Base-by-base conservation (phyloP, 2,329 filamentous ascomycete species). In the Fusarium sp. region DNA sequence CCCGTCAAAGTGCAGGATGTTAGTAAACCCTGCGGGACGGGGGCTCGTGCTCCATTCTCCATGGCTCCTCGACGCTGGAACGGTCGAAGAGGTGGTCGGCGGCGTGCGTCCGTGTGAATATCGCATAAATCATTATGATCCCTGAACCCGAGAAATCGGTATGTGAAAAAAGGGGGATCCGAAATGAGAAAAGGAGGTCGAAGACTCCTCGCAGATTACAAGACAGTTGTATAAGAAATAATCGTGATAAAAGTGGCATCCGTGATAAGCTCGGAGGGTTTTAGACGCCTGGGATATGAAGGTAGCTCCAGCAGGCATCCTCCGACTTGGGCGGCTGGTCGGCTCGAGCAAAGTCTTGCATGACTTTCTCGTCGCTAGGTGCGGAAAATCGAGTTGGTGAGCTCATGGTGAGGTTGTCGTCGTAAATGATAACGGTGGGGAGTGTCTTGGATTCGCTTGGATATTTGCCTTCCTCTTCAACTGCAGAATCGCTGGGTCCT, bases 401-500 rank as follows among this genome's bases (percentile, higher is more conserved):
- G 38, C 72, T 77, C 61, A 59, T 73, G 8, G 80, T 81, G 10
- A 82, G 73, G 40, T 80, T 77, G 50, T 81, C 75, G 61, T 82
- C 80, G 65, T 81, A 82, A 22, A 82, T 79, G n/a, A 82, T 73
- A 42, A 81, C 76, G 2, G 74, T 60, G 1, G 80, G 80, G 30
- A 74, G 54, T 18, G 65, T 59, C 22, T 58, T 73, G 8, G 51
- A 57, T 12, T 53, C 38, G 8, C 6, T 20, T 9, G 25, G 42
- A 4, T 56, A 4, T 9, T 30, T 42, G 12, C 24, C 62, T 20
- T 54, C 29, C 25, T 49, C 49, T 30, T 54, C 25, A 5, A 22
- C 32, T 18, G 43, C 16, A 27, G 54, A 68, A 25, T 50, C 40
- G 14, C 55, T 45, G 3, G 24, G 40, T 27, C 64, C 46, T 6